Evolutionary conservation across 1,284 basidiomycete species (phyloP).

Genomic region (Marasmius sp.): DNA sequence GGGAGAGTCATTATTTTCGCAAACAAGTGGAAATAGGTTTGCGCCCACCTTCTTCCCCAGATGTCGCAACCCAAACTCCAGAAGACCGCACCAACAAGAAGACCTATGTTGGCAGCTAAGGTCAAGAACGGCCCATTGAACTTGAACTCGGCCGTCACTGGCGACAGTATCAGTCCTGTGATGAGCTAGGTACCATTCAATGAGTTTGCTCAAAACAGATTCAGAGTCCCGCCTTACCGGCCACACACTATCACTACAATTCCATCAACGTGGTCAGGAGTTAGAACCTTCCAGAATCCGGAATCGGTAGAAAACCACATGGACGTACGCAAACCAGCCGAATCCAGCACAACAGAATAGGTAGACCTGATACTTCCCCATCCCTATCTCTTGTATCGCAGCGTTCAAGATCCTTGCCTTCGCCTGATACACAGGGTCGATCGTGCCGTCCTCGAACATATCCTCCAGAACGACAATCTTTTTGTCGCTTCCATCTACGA

Average conservation of each 20-base stretch:
- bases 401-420: constrained; percentile 65
- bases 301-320: constrained; percentile 10
- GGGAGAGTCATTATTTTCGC: not conserved
- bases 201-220: not conserved
- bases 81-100: constrained; percentile 65
- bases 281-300: not conserved
- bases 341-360: constrained; percentile 61
- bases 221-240: constrained; percentile 27
- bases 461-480: constrained; percentile 23
- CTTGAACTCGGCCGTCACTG: constrained; percentile 54
- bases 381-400: constrained; percentile 70
- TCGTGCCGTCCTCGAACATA: constrained; percentile 44
- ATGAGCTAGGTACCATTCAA: constrained; percentile 33
- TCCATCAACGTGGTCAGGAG: constrained; percentile 3
- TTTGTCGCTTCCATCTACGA: not conserved
- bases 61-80: constrained; percentile 62
- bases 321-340: constrained; percentile 68
- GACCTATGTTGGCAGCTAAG: constrained; percentile 56
- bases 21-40: not conserved
- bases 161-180: constrained; percentile 54
- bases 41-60: constrained; percentile 55
- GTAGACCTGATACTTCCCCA: constrained; percentile 68
- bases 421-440: constrained; percentile 66
- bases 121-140: constrained; percentile 54
- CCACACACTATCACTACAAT: constrained; percentile 63